Evolutionary conservation across 805 yeast species (phyloP).

Genomic region (Torulaspora delbrueckii): DNA sequence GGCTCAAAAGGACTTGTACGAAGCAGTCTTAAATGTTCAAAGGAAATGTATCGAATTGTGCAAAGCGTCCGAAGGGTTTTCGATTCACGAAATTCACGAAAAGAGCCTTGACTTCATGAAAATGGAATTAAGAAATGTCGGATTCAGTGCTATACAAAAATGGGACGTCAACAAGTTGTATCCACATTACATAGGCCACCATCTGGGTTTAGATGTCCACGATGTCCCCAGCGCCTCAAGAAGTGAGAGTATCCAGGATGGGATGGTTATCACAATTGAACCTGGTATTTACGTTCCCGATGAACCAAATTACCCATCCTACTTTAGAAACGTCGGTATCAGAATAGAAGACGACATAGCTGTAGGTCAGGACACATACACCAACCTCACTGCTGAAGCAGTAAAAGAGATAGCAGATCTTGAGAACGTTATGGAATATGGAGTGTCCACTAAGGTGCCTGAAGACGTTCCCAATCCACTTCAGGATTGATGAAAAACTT

Average conservation of each 20-base stretch:
- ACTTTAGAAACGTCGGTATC: slow-evolving; percentile 83
- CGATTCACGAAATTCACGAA: slow-evolving; percentile 73
- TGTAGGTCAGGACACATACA: slow-evolving; percentile 56
- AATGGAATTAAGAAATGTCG: slow-evolving; percentile 64
- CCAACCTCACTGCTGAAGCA: slow-evolving; percentile 72
- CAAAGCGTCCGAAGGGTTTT: slow-evolving; percentile 45
- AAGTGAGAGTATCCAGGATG: slow-evolving; percentile 47
- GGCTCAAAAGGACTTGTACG: slow-evolving; percentile 81
- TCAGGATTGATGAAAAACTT: slow-evolving; percentile 4
- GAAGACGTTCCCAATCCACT: slow-evolving; percentile 40
- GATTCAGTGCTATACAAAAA: slow-evolving; percentile 50
- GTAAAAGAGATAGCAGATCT: slow-evolving; percentile 81
- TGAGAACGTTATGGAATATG: slow-evolving; percentile 59
- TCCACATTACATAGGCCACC: slow-evolving; percentile 96
- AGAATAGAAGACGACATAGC: slow-evolving; percentile 93
- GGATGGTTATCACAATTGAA: slow-evolving; percentile 89
- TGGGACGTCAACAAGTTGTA: slow-evolving; percentile 56
- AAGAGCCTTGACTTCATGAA: slow-evolving; percentile 56
- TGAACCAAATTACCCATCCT: slow-evolving; percentile 62
- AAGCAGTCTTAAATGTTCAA: slow-evolving; percentile 81
- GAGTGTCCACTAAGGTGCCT: slow-evolving; percentile 47
- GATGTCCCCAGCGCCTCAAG: slow-evolving; percentile 67
- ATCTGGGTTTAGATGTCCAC: slow-evolving; percentile 87
- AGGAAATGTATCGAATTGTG: slow-evolving; percentile 71
- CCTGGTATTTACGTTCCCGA: slow-evolving; percentile 92